Percentiles rank a stretch among this genome's conserved stretches.
These are phyloP conservation scores for Piper betle DNA, from an alignment of 164 flowering plant genomes.

Conservation along the genomic window DNA sequence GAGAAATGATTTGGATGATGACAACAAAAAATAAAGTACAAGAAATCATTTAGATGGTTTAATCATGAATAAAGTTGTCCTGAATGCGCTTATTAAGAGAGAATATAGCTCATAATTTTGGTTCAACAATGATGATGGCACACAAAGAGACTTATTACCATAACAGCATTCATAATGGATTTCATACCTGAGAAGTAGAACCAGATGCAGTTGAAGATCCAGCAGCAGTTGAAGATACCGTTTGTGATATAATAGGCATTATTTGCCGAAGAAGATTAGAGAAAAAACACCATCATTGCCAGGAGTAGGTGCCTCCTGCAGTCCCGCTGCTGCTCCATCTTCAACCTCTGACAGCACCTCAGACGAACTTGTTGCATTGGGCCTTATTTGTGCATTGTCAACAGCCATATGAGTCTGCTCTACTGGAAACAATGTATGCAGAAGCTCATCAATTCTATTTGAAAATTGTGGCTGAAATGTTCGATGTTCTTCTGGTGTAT, in stretches of 20 bases:
- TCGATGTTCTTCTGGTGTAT: slow-evolving; percentile 12
- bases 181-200: neutral
- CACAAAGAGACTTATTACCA: neutral
- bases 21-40: too few species aligned
- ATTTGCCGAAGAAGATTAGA: slow-evolving; percentile 42
- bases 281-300: slow-evolving; percentile 36
- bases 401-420: slow-evolving; percentile 12
- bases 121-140: too few species aligned
- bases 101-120: too few species aligned
- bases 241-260: slow-evolving; percentile 41
- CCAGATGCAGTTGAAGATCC: slow-evolving; percentile 9
- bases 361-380: slow-evolving; percentile 6
- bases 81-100: too few species aligned
- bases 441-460: slow-evolving; percentile 26
- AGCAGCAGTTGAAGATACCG: slow-evolving; percentile 7
- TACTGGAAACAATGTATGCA: slow-evolving; percentile 21
- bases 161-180: neutral
- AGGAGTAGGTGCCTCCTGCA: slow-evolving; percentile 18
- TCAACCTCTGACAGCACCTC: slow-evolving; percentile 11
- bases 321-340: slow-evolving; percentile 6
- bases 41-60: too few species aligned
- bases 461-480: slow-evolving; percentile 11
- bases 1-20: too few species aligned
- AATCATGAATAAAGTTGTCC: too few species aligned
- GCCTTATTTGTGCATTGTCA: slow-evolving; percentile 7